Base-by-base conservation (phyloP, 208 protist species). In the Spongospora subterranea region DNA sequence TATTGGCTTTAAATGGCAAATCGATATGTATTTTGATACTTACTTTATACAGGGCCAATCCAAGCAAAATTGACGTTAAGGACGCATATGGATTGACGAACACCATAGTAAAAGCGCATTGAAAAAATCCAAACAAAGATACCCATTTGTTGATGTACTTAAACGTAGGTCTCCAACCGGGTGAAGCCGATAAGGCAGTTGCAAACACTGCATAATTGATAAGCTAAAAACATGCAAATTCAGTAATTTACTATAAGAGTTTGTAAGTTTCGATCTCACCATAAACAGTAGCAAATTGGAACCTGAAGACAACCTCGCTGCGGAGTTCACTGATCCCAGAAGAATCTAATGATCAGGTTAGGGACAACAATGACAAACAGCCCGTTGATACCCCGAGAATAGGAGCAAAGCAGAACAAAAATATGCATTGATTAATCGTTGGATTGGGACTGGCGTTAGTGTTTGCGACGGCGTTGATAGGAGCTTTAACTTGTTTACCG, bases 131-230 rank as follows among this genome's bases (percentile, higher is more conserved):
- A 43, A 43, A 20, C 35, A 82, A 43, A 13, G 71, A 35, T 20
- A 82, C 71, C 71, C 71, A 82, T 35, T 82, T 35, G n/a, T 82
- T 82, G 71, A 17, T 20, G 13, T 43, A 43, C 71, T 43, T 35
- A 43, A 82, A 82, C 6, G 71, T 45, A 20, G 71, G 71, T 13
- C 71, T 35, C 71, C 71, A 82, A 43, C 71, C 71, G 6, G 71
- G 71, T 43, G 71, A 82, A 39, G n/a, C 71, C 71, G 71, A 6
- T 20, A 82, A 35, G 17, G 71, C 6, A 35, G 71, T 35, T 43
- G 71, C 71, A 43, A 82, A 82, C 6, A 82, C 71, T 20, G 71
- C 71, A 43, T 82, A 82, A 35, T 82, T 82, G 71, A 82, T 82
- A 35, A 82, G n/a, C 71, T 82, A n/a, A 35, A n/a, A n/a, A n/a